A percentile compares a stretch with the other conserved stretches of the same genome.
These are phyloP conservation scores for Leishmania arabica DNA, from an alignment of 208 protist species.

Conservation along the genomic window DNA sequence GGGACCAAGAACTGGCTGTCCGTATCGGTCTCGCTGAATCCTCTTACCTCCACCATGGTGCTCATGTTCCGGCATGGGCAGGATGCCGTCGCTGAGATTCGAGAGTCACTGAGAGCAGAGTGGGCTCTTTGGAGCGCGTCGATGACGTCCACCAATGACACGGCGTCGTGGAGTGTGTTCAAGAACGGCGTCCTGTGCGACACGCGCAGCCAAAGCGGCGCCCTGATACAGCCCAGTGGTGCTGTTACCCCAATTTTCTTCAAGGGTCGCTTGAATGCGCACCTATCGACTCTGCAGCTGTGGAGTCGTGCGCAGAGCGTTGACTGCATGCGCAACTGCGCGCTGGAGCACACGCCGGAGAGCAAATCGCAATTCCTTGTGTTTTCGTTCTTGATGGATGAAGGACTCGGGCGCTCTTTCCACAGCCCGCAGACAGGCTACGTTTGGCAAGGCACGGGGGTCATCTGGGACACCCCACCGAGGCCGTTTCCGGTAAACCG, in stretches of 20 bases:
- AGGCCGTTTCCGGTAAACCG: conserved; percentile 34
- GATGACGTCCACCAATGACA: conserved; percentile 54
- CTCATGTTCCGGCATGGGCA: conserved; percentile 71
- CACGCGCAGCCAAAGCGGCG: conserved; percentile 41
- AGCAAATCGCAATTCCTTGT: conserved; percentile 48
- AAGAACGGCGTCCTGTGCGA: conserved; percentile 64
- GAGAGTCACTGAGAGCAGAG: conserved; percentile 48
- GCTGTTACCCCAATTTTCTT: conserved; percentile 18
- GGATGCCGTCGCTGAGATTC: conserved; percentile 65
- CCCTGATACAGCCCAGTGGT: conserved; percentile 40
- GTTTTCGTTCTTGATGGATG: conserved; percentile 66
- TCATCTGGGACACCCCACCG: conserved; percentile 50
- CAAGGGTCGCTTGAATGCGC: conserved; percentile 31
- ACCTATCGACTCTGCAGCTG: conserved; percentile 48
- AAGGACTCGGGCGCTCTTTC: conserved; percentile 70
- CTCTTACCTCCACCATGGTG: conserved; percentile 40
- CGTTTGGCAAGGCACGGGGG: conserved; percentile 47
- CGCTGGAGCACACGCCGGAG: conserved; percentile 25
- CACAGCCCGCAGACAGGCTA: conserved; percentile 41
- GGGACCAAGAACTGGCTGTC: conserved; percentile 64
- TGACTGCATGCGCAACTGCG: conserved; percentile 46
- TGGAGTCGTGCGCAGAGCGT: conserved; percentile 53
- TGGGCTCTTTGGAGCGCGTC: conserved; percentile 85
- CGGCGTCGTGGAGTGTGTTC: conserved; percentile 75
- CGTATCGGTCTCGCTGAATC: conserved; percentile 48